These are phyloP conservation scores for Aegilops umbellulata DNA, from an alignment of 176 grass and related monocot genomes.

Conservation along the genomic window DNA sequence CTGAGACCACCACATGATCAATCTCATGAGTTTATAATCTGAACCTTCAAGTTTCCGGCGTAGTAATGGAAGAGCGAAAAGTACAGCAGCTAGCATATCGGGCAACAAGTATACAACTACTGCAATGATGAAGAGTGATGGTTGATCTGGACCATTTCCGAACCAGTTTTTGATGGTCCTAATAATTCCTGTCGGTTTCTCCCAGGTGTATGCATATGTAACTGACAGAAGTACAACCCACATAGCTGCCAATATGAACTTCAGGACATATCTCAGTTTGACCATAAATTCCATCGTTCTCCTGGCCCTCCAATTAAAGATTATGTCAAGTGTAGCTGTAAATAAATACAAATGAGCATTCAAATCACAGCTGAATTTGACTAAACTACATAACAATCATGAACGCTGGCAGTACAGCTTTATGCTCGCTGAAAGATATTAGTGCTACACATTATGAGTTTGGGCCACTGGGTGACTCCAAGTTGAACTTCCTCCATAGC, in stretches of 20 bases:
- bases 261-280: constrained; percentile 87
- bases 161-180: constrained; percentile 79
- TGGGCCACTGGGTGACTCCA: not conserved
- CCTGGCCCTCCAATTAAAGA: constrained; percentile 87
- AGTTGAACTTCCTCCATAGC: not conserved
- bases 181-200: constrained; percentile 73
- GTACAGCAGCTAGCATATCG: constrained; percentile 56
- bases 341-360: constrained; percentile 37
- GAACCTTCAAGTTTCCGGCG: constrained; percentile 77
- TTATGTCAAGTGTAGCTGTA: constrained; percentile 80
- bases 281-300: constrained; percentile 79
- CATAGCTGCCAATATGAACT: constrained; percentile 59
- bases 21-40: constrained; percentile 52
- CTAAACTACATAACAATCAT: constrained; percentile 19
- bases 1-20: constrained; percentile 99
- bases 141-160: constrained; percentile 66
- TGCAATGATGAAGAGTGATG: constrained; percentile 69
- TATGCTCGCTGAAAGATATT: constrained; percentile 23
- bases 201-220: constrained; percentile 78
- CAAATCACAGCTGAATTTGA: constrained; percentile 3
- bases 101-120: constrained; percentile 81
- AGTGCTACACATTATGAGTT: not conserved
- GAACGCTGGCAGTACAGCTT: not conserved
- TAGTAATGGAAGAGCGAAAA: constrained; percentile 77
- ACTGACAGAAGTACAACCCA: constrained; percentile 86